Evolutionary conservation across 2,329 filamentous ascomycete genomes (phyloP).

Genomic region (Aspergillus fumigatiaffinis): DNA sequence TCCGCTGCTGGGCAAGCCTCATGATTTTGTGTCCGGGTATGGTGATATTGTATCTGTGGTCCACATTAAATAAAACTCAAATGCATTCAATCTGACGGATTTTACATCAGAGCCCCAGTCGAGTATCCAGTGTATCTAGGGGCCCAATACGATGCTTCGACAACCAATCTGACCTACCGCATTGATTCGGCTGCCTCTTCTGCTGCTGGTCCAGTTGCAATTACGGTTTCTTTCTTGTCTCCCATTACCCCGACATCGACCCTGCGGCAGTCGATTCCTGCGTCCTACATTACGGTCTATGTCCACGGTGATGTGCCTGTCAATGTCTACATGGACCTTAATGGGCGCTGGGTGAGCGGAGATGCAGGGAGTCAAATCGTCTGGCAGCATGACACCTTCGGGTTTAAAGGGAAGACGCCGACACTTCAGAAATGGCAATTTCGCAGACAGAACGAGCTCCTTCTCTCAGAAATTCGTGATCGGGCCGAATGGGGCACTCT

Average conservation of each 20-base stretch:
- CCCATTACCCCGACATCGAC: conserved; percentile 79
- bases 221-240: conserved; percentile 65
- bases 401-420: conserved; percentile 36
- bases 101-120: conserved; percentile 49
- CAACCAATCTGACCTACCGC: conserved; percentile 64
- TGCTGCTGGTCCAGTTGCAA: conserved; percentile 42
- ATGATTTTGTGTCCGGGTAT: conserved; percentile 56
- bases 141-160: conserved; percentile 64
- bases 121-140: conserved; percentile 58
- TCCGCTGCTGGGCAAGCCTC: conserved; percentile 62
- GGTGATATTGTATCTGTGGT: conserved; percentile 3
- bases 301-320: conserved; percentile 64
- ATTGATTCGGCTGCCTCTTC: conserved; percentile 46
- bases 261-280: conserved; percentile 75
- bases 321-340: conserved; percentile 62
- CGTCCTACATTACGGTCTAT: conserved; percentile 69
- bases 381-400: conserved; percentile 59
- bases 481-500: conserved; percentile 80
- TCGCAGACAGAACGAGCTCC: conserved; percentile 51
- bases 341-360: conserved; percentile 79
- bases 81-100: neutral
- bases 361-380: conserved; percentile 64
- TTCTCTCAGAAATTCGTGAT: conserved; percentile 71
- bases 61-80: neutral
- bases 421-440: conserved; percentile 43